Evolutionary conservation across 345 rosid species (phyloP).

Genomic region (Sisymbrium irio): DNA sequence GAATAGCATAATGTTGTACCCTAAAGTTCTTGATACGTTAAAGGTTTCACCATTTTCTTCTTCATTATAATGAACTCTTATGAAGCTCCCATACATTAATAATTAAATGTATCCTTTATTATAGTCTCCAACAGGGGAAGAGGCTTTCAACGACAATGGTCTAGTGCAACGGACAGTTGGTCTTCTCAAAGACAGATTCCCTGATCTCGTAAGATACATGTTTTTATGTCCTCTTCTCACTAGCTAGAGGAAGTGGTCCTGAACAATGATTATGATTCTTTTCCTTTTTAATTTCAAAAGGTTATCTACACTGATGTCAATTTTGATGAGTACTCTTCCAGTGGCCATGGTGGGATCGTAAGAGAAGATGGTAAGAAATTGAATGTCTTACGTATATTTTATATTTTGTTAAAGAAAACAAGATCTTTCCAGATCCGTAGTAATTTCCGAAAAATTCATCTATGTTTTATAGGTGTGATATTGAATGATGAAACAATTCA

Average conservation of each 20-base stretch:
- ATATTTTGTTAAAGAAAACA: background rate
- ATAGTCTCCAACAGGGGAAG: slow-evolving; percentile 81
- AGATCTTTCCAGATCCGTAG: background rate
- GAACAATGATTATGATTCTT: background rate
- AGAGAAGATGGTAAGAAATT: slow-evolving; percentile 77
- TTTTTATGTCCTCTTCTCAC: background rate
- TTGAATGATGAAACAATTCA: slow-evolving; percentile 93
- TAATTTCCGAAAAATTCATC: background rate
- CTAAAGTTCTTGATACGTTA: slow-evolving; percentile 82
- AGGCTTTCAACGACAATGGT: slow-evolving; percentile 85
- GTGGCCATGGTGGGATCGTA: slow-evolving; percentile 93
- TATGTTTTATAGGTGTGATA: slow-evolving; percentile 58
- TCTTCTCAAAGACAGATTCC: slow-evolving; percentile 72
- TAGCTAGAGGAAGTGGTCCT: background rate
- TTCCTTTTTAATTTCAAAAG: slow-evolving; percentile 36
- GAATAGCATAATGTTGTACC: slow-evolving; percentile 75
- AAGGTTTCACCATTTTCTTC: slow-evolving; percentile 52
- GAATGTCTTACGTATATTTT: background rate
- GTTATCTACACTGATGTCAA: slow-evolving; percentile 91
- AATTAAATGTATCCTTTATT: background rate
- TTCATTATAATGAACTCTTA: background rate
- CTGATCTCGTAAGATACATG: slow-evolving; percentile 71
- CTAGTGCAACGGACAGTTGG: slow-evolving; percentile 74
- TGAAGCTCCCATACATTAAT: background rate
- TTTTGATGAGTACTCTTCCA: slow-evolving; percentile 82